These are phyloP conservation scores for Canavalia ensiformis DNA, from an alignment of 306 rosid species.

Conservation along the genomic window DNA sequence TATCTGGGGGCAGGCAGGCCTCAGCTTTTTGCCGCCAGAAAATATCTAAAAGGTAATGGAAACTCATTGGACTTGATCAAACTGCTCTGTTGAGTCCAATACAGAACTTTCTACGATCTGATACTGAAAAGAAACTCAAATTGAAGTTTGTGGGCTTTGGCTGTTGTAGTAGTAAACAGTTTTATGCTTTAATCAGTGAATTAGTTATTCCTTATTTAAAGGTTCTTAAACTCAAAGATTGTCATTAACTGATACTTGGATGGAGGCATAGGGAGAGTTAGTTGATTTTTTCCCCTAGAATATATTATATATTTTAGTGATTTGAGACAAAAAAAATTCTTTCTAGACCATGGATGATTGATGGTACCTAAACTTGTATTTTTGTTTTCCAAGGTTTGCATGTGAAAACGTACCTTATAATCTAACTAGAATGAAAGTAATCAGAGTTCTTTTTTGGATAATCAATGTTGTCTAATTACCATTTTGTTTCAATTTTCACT, in stretches of 20 bases:
- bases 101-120: constrained; percentile 6
- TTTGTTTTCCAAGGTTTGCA: background rate
- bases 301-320: background rate
- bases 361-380: constrained; percentile 18
- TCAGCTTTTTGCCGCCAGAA: constrained; percentile 43
- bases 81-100: background rate
- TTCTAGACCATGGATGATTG: background rate
- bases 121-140: background rate
- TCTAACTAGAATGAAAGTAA: background rate
- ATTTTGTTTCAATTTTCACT: constrained; percentile 46
- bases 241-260: constrained; percentile 4
- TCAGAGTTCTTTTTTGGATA: constrained; percentile 24
- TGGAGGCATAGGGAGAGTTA: background rate
- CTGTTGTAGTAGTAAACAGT: background rate
- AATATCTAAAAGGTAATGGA: constrained; percentile 63
- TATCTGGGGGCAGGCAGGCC: constrained; percentile 41
- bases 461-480: constrained; percentile 24
- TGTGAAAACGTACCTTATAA: background rate
- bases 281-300: constrained; percentile 1
- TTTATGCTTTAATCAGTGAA: background rate
- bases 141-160: background rate
- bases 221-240: constrained; percentile 33
- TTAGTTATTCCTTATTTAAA: background rate
- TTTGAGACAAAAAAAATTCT: constrained; percentile 6
- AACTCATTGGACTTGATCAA: background rate